Evolutionary conservation across 208 protist genomes (phyloP), one percentile per base, ranked within the genome.

Genomic region (Crithidia fasciculata): DNA sequence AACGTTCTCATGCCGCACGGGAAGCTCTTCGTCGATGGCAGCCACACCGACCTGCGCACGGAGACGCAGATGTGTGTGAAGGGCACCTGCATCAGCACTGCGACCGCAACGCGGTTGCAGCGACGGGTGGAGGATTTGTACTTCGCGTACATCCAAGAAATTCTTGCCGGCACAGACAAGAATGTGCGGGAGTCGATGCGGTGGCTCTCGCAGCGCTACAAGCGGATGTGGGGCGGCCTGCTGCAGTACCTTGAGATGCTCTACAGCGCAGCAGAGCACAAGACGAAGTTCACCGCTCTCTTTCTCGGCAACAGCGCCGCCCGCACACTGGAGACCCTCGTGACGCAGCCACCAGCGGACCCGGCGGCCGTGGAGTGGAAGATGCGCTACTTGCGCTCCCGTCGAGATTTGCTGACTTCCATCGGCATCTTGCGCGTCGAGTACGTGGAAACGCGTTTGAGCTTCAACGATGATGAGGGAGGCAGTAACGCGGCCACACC

Each of bases 401-500:
- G 83, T 10, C 61, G 61, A 8, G 74, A 59, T 5, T 62, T 95
- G 36, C 72, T 92, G 58, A 71, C 58, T 3, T 63, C 78, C 7
- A 59, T 92, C 0, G 91, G 91, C 18, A 83, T 95, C 43, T 67
- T 94, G 63, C 86, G 88, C 40, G 63, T 95, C 9, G 88, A 95
- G 84, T 84, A 79, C 62, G 81, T 85, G 2, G 78, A 86, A 43
- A 16, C 59, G 7, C 57, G 71, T 18, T 40, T 85, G 28, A 75
- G 49, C 28, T 84, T 64, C 71, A 50, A 18, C 40, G 70, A 60
- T 7, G 60, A 1, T 28, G 28, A 28, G 28, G 28, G 28, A 28
- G 28, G 28, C 28, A 28, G 28, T 28, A 28, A 28, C 28, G 28
- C 28, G 28, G 28, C 28, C 28, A 28, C 28, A 28, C 28, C 28